A percentile compares a stretch with the other conserved stretches of the same genome.
Evolutionary conservation across 208 protist genomes (phyloP).

Genomic region (Eutreptiella sp.): DNA sequence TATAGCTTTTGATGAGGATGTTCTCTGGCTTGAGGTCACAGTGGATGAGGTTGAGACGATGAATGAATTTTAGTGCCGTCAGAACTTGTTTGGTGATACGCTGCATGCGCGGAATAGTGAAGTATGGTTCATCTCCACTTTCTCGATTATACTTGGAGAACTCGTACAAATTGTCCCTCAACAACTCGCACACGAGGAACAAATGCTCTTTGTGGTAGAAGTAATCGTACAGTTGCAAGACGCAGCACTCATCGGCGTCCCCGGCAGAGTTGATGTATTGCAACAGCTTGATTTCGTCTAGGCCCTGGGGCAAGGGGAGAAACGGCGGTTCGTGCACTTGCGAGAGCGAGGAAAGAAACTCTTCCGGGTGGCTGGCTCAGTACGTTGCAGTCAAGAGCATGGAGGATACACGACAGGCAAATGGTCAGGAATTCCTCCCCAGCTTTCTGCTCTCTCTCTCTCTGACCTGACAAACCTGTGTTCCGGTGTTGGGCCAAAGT

Average conservation of each 20-base stretch:
- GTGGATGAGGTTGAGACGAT: conserved; percentile 87
- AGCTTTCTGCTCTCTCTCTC: too few relatives aligned
- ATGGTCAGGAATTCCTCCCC: too few relatives aligned
- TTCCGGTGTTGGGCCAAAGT: too few relatives aligned
- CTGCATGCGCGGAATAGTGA: conserved; percentile 79
- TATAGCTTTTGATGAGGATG: conserved; percentile 87
- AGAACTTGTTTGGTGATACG: conserved; percentile 65
- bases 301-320: too few relatives aligned
- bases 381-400: too few relatives aligned
- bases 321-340: too few relatives aligned
- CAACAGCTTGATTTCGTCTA: conserved; percentile 93
- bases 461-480: too few relatives aligned
- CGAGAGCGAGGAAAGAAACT: too few relatives aligned
- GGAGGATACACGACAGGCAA: too few relatives aligned
- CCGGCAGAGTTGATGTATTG: conserved; percentile 80
- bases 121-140: conserved; percentile 78
- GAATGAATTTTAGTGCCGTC: conserved; percentile 76
- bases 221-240: conserved; percentile 81
- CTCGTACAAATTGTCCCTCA: conserved; percentile 91
- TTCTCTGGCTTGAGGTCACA: conserved; percentile 94
- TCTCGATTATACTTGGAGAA: conserved; percentile 89
- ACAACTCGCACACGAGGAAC: conserved; percentile 90
- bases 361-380: too few relatives aligned
- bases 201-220: conserved; percentile 96
- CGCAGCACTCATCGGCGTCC: conserved; percentile 72